Conservation (phyloP, 1,284 basidiomycete genomes). For the Apiotrichum montevideense region DNA sequence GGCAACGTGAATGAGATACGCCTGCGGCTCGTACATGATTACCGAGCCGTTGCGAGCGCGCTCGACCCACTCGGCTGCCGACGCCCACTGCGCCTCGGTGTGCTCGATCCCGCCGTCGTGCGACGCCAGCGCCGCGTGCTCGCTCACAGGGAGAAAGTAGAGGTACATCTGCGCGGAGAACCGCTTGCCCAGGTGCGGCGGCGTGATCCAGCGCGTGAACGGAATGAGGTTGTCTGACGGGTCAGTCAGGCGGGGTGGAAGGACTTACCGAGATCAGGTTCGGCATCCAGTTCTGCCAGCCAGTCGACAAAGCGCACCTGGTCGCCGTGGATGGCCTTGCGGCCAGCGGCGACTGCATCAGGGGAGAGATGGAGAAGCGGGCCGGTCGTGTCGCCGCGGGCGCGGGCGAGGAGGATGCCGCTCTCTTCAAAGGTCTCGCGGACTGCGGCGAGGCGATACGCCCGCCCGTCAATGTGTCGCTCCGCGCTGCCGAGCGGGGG, state of each 20-base stretch:
- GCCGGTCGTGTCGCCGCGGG: not conserved
- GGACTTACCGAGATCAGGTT: conserved; percentile 7
- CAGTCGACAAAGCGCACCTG: conserved; percentile 12
- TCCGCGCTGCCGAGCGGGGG: not conserved
- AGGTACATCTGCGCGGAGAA: conserved; percentile 21
- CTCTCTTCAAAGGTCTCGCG: conserved; percentile 20
- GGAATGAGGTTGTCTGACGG: conserved; percentile 11
- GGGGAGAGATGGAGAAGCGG: conserved; percentile 3
- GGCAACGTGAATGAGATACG: conserved; percentile 12
- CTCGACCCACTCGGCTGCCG: conserved; percentile 7
- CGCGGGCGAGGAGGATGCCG: conserved; percentile 12
- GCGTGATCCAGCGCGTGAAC: conserved; percentile 19
- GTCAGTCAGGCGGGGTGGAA: not conserved
- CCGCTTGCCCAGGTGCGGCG: conserved; percentile 8
- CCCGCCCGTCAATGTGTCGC: conserved; percentile 10
- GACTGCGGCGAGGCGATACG: conserved; percentile 11
- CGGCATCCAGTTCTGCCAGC: conserved; percentile 8
- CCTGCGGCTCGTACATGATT: conserved; percentile 16
- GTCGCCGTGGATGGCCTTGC: conserved; percentile 10
- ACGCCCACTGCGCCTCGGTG: conserved; percentile 12
- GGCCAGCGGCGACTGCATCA: not conserved
- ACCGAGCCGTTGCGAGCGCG: conserved; percentile 3
- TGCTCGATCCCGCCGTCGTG: conserved; percentile 19
- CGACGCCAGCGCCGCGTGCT: not conserved
- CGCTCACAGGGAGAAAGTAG: conserved; percentile 13